phyloP scores from a whole-genome alignment of 768 basidiomycete species.

The Phaeotremella fagi region DNA sequence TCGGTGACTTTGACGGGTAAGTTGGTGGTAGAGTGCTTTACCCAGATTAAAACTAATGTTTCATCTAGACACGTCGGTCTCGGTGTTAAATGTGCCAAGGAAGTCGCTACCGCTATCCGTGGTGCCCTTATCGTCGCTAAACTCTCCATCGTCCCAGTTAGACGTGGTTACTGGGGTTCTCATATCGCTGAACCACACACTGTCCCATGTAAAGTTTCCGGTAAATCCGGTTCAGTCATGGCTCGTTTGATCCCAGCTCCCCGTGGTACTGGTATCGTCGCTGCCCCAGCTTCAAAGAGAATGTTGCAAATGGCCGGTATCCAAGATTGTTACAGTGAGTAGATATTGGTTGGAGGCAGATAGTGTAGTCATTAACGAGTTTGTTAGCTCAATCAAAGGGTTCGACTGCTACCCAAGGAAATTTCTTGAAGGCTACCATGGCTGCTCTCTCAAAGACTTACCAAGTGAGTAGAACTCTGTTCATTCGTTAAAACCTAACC shows the following conservation, averaged over 20 bases:
- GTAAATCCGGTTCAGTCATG: constrained; percentile 99
- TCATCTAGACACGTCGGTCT: constrained; percentile 74
- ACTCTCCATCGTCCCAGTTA: constrained; percentile 93
- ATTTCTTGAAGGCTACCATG: constrained; percentile 90
- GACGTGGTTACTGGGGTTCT: constrained; percentile 99
- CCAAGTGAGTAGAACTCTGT: constrained; percentile 24
- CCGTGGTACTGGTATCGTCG: constrained; percentile 98
- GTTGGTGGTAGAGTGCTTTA: constrained; percentile 3
- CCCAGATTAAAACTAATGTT: background rate
- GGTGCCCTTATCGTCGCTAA: constrained; percentile 99
- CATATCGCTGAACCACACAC: constrained; percentile 99
- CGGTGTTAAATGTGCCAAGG: constrained; percentile 99
- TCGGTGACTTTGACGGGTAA: constrained; percentile 89
- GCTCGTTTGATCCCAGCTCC: constrained; percentile 97
- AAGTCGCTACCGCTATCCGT: constrained; percentile 98
- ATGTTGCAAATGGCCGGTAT: constrained; percentile 96
- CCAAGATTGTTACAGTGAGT: constrained; percentile 78
- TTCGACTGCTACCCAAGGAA: constrained; percentile 76
- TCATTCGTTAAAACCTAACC: no score
- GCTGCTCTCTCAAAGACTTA: constrained; percentile 95
- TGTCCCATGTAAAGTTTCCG: constrained; percentile 95
- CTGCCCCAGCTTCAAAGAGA: constrained; percentile 94
- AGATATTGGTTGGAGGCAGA: no score
- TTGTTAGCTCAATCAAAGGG: constrained; percentile 84
- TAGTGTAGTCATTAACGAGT: no score